These are phyloP conservation scores for Ophiostoma ulmi DNA, from an alignment of 2,329 filamentous ascomycete genomes.

Conservation along the genomic window DNA sequence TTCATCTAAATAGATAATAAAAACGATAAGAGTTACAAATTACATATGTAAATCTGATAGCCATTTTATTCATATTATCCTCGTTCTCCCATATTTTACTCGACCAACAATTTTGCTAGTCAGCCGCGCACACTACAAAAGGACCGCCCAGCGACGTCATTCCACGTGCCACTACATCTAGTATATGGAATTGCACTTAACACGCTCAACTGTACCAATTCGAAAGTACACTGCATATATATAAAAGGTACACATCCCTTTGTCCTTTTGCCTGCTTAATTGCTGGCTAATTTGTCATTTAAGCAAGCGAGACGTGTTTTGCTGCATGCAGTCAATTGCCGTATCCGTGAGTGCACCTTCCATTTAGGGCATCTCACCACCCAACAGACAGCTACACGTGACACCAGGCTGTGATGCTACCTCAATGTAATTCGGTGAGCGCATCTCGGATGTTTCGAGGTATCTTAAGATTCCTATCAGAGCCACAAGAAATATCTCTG, in stretches of 20 bases:
- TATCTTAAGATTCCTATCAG: no score
- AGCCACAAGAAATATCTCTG: no score
- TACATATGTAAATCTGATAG: no score
- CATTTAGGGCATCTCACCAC: neutral
- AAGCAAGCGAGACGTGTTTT: neutral
- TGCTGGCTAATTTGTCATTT: neutral
- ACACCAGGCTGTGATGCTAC: neutral
- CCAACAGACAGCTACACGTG: neutral
- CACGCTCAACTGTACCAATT: neutral
- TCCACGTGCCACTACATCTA: neutral
- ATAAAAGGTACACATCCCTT: neutral
- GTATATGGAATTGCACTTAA: neutral
- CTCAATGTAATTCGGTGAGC: neutral
- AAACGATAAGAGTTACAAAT: no score
- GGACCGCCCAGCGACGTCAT: neutral
- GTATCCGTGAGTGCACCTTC: neutral
- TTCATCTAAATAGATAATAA: neutral
- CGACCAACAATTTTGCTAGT: neutral
- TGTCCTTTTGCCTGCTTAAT: neutral
- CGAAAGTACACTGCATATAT: neutral
- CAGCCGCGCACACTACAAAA: conserved; percentile 3
- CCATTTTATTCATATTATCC: no score
- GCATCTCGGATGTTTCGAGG: neutral
- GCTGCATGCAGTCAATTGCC: neutral
- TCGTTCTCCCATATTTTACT: no score